Evolutionary conservation across 2,329 filamentous ascomycete species (phyloP), one percentile per base, ranked within the genome.

Genomic region (Akanthomyces lecanii): DNA sequence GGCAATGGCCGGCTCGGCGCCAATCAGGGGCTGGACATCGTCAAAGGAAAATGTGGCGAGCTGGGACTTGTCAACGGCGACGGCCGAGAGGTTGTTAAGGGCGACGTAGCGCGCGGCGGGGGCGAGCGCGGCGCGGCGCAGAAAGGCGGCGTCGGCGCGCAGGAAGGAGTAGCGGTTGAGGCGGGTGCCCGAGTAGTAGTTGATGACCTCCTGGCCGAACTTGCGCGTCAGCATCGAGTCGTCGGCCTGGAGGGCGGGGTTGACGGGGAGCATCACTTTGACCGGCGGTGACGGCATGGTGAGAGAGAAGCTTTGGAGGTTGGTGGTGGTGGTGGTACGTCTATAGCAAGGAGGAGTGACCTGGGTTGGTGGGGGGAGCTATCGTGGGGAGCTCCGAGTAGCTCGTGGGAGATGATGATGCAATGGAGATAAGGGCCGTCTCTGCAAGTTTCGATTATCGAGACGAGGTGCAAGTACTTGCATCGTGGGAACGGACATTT

Each of bases 131-230:
- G 91, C 90, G 30, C 81, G 77, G 38, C 82, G 82, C 59, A 95
- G 82, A 72, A 94, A 95, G n/a, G 74, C 73, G 67, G 87, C 80
- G 74, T 94, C 88, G 51, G 81, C 77, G 52, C 91, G 87, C 30
- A 95, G 80, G 76, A 94, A 95, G 18, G 89, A 91, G 53, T 93
- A 83, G 52, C 91, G 87, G 78, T 95, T 94, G 63, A 94, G 76
- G 7, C 88, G 89, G 61, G 85, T 89, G 68, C 90, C 89, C 56
- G 89, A 86, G 76, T 93, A 95, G 83, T 95, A 95, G 77, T 94
- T 95, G 72, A 88, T 84, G 65, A 91, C 81, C 76, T 94, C 91
- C 68, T 85, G 87, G 75, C 91, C 91, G 76, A 92, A 94, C 72
- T 88, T 91, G 64, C 85, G 81, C 69, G 87, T 85, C 70, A 95